Evolutionary conservation across 306 rosid species (phyloP), one percentile per base, ranked within the genome.

Genomic region (Cucurbita moschata): DNA sequence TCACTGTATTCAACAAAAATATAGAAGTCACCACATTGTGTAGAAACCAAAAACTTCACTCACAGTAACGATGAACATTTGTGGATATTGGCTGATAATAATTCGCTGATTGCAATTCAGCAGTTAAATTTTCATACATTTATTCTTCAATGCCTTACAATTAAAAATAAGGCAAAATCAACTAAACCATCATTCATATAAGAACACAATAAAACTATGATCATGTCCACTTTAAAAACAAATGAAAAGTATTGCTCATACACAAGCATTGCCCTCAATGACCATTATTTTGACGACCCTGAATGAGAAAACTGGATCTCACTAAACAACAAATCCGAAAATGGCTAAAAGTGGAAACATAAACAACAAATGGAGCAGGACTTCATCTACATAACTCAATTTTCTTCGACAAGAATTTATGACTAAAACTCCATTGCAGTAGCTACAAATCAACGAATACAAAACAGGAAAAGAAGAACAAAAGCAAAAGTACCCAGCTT

Each of bases 401-500:
- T 19, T 12, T 66, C 30, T 21, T 44, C 54, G 19, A 47, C 0
- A 1, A 18, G 2, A 16, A 40, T 62, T 15, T 42, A 52, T 42
- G 35, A 42, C 18, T 10, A 40, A 42, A 18, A 65, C 10, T 6
- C 14, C 59, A 70, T 15, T 16, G 51, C 19, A 70, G 4, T 14
- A 4, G 2, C 74, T 70, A 38, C 76, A 72, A 54, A 52, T n/a
- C 19, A 54, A 52, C 13, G 42, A 72, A 54, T 7, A 43, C n/a
- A 42, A 58, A 58, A 18, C 40, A 21, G 13, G 1, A 44, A 58
- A 1, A 7, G 5, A 16, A 73, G 16, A 74, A 74, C 2, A 15
- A 44, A 12, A 38, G 71, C 56, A 74, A 63, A 53, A 78, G 46
- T 79, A 91, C 98, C 96, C 89, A 75, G 99, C 99, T 88, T 94